Evolutionary conservation across 129 eudicot species (phyloP).

Genomic region (Glebionis coronaria): DNA sequence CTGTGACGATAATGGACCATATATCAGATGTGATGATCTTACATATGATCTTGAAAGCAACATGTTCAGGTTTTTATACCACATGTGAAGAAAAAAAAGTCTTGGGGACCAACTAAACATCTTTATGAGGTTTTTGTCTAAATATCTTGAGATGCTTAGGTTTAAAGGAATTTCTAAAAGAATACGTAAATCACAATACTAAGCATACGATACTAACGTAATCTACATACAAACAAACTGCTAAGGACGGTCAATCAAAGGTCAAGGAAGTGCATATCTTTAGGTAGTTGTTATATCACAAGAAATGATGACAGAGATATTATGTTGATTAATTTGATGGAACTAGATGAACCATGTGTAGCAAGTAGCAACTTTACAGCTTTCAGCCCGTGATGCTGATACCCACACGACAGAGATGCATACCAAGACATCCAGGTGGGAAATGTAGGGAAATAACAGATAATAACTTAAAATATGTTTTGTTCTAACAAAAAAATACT

Average conservation of each 20-base stretch:
- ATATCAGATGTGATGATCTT: conserved; percentile 8
- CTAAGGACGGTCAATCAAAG: neutral
- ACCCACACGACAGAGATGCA: conserved; percentile 22
- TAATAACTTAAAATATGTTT: too few relatives aligned
- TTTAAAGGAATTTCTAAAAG: conserved; percentile 5
- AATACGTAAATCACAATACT: too few relatives aligned
- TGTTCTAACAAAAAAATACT: too few relatives aligned
- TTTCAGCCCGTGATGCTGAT: conserved; percentile 21
- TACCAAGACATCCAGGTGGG: conserved; percentile 14
- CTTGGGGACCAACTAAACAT: conserved; percentile 9
- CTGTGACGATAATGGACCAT: conserved; percentile 20
- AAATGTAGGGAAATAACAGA: too few relatives aligned
- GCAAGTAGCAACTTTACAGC: conserved; percentile 14
- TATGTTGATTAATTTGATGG: conserved; percentile 2
- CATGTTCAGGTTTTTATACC: conserved; percentile 19
- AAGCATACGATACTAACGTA: neutral
- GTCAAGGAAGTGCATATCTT: conserved; percentile 5
- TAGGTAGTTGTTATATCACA: conserved; percentile 6
- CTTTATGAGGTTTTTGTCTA: conserved; percentile 7
- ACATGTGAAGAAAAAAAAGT: conserved; percentile 14
- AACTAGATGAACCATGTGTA: conserved; percentile 16
- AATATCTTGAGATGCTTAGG: neutral
- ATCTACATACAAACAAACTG: neutral
- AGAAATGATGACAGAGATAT: neutral
- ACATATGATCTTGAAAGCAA: conserved; percentile 32